A percentile compares a stretch with the other conserved stretches of the same genome.
Conservation (phyloP, 805 yeast genomes). For the Saturnispora ahearnii region DNA sequence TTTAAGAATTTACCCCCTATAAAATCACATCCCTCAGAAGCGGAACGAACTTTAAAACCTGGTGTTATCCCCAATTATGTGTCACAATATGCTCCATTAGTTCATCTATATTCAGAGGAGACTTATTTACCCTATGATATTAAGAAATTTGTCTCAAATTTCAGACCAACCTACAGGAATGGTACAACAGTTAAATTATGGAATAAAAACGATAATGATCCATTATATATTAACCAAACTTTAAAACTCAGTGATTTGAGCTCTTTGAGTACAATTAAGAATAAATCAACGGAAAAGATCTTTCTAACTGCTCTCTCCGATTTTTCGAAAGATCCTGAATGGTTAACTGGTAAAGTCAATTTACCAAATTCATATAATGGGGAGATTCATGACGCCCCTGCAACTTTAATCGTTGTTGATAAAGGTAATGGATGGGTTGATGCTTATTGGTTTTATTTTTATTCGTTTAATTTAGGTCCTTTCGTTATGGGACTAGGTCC, state of each 20-base stretch:
- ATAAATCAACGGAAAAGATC: slow-evolving; percentile 26
- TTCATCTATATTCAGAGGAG: slow-evolving; percentile 85
- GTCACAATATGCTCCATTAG: slow-evolving; percentile 61
- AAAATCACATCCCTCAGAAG: slow-evolving; percentile 22
- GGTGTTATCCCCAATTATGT: slow-evolving; percentile 62
- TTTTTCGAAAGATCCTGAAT: slow-evolving; percentile 64
- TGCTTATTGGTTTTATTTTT: slow-evolving; percentile 93
- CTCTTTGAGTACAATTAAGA: slow-evolving; percentile 25
- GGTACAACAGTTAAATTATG: slow-evolving; percentile 33
- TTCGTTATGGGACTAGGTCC: slow-evolving; percentile 98
- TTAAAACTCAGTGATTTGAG: slow-evolving; percentile 27
- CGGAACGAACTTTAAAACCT: slow-evolving; percentile 32
- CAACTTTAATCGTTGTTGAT: slow-evolving; percentile 73
- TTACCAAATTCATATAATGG: slow-evolving; percentile 69
- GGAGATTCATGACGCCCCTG: slow-evolving; percentile 65
- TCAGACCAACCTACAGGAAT: slow-evolving; percentile 45
- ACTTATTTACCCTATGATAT: slow-evolving; percentile 77
- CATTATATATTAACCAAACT: slow-evolving; percentile 10
- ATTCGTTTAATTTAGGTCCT: slow-evolving; percentile 90
- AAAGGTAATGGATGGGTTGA: slow-evolving; percentile 94
- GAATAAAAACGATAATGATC: slow-evolving; percentile 14
- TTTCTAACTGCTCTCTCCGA: slow-evolving; percentile 63
- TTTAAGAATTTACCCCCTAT: slow-evolving; percentile 31
- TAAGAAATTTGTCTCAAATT: slow-evolving; percentile 55
- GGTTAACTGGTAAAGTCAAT: slow-evolving; percentile 70